phyloP scores from a whole-genome alignment of 2,329 filamentous ascomycete genomes.

The Aureobasidium zeae region DNA sequence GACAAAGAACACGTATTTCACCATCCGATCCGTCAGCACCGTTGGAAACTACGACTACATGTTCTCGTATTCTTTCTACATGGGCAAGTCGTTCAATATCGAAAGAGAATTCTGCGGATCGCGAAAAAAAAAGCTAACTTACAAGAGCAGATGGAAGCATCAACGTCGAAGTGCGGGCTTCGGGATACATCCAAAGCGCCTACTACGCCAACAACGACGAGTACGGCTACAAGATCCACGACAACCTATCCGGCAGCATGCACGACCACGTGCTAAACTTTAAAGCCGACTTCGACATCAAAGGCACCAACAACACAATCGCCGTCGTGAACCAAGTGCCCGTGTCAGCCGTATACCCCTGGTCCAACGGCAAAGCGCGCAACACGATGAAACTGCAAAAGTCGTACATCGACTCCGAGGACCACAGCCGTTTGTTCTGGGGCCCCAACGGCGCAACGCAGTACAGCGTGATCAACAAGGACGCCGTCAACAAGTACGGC shows the following conservation, averaged over 20 bases:
- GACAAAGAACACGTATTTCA: constrained; percentile 39
- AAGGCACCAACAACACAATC: constrained; percentile 39
- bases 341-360: constrained; percentile 35
- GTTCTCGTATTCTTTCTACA: constrained; percentile 42
- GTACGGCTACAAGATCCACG: constrained; percentile 44
- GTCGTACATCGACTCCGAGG: constrained; percentile 30
- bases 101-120: too few species aligned
- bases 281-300: constrained; percentile 47
- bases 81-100: constrained; percentile 19
- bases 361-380: constrained; percentile 39
- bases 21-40: constrained; percentile 39
- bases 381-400: constrained; percentile 46
- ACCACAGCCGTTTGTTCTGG: constrained; percentile 39
- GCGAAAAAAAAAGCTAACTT: neutral
- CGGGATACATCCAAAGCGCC: constrained; percentile 45
- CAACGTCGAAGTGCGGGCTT: constrained; percentile 42
- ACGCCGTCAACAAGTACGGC: constrained; percentile 41
- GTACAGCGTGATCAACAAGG: constrained; percentile 45
- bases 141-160: constrained; percentile 39
- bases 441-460: constrained; percentile 38
- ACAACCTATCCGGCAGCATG: constrained; percentile 41
- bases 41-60: constrained; percentile 47
- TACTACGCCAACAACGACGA: constrained; percentile 38
- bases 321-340: constrained; percentile 27
- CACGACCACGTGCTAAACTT: constrained; percentile 50